Conservation (phyloP, 2,329 filamentous ascomycete species). For the Thermomyces lanuginosus region DNA sequence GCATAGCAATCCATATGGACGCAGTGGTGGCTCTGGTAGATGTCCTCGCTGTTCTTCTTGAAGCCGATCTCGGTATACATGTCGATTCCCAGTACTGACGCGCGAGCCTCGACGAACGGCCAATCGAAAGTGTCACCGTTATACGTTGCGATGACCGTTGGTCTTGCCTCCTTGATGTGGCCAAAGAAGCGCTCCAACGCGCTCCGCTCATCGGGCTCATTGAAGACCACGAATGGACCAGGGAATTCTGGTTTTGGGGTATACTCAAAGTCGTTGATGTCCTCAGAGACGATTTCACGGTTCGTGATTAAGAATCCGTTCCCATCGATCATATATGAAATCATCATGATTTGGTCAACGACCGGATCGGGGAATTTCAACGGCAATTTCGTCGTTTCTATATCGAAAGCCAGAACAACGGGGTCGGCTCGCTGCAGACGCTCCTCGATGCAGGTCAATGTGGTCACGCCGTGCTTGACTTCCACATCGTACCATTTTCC, state of each 20-base stretch:
- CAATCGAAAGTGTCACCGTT: conserved; percentile 99
- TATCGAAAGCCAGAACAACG: conserved; percentile 98
- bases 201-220: conserved; percentile 82
- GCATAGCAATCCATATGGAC: conserved; percentile 98
- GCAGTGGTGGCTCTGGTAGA: conserved; percentile 90
- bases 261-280: conserved; percentile 96
- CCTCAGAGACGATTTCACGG: conserved; percentile 90
- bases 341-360: conserved; percentile 98
- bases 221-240: conserved; percentile 94
- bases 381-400: conserved; percentile 89
- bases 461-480: conserved; percentile 75
- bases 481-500: conserved; percentile 96
- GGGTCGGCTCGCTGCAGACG: conserved; percentile 82
- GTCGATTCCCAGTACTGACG: conserved; percentile 87
- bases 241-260: conserved; percentile 93
- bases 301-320: conserved; percentile 97
- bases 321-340: conserved; percentile 99
- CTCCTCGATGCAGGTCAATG: conserved; percentile 71
- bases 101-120: conserved; percentile 90
- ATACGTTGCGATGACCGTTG: conserved; percentile 98
- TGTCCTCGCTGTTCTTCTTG: conserved; percentile 84
- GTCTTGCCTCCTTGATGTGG: conserved; percentile 85
- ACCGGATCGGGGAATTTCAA: conserved; percentile 92
- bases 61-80: conserved; percentile 99
- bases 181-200: conserved; percentile 83